A percentile compares a stretch with the other conserved stretches of the same genome.
Conservation (phyloP, 352 stramenopile genomes). For the Globisporangium spiculum region DNA sequence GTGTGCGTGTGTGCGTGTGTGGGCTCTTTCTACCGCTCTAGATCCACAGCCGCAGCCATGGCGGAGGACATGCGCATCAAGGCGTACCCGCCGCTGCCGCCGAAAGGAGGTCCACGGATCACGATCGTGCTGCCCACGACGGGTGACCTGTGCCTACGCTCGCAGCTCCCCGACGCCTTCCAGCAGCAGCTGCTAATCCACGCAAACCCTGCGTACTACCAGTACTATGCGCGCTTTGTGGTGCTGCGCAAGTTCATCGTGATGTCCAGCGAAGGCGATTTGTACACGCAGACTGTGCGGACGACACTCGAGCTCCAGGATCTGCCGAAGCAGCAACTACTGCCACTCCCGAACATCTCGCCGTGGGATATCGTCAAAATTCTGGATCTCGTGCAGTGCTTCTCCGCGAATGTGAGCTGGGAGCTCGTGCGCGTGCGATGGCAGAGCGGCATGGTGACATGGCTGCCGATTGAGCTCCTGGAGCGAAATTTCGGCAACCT, state of each 20-base stretch:
- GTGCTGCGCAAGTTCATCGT: slow-evolving; percentile 70
- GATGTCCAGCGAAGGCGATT: slow-evolving; percentile 62
- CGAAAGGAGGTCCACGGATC: slow-evolving; percentile 32
- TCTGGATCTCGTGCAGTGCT: slow-evolving; percentile 69
- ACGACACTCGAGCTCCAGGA: slow-evolving; percentile 35
- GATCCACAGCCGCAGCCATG: slow-evolving; percentile 6
- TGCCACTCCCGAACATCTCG: slow-evolving; percentile 51
- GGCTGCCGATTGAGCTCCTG: slow-evolving; percentile 62
- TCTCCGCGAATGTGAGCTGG: slow-evolving; percentile 42
- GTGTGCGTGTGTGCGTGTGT: background rate
- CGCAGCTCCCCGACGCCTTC: slow-evolving; percentile 46
- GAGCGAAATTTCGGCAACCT: slow-evolving; percentile 35
- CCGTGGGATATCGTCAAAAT: slow-evolving; percentile 60
- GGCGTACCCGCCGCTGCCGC: slow-evolving; percentile 54
- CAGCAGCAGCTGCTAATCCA: slow-evolving; percentile 53
- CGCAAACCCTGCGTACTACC: slow-evolving; percentile 33
- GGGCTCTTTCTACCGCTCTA: background rate
- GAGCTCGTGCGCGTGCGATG: slow-evolving; percentile 70
- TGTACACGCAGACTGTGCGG: slow-evolving; percentile 51
- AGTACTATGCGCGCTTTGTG: slow-evolving; percentile 55
- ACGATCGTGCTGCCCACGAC: slow-evolving; percentile 45
- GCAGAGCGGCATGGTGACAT: slow-evolving; percentile 63
- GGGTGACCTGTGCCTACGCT: slow-evolving; percentile 55
- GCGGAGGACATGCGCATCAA: slow-evolving; percentile 57
- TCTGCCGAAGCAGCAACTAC: slow-evolving; percentile 40